phyloP scores from a whole-genome alignment of 768 basidiomycete species.

The Mycena amicta region DNA sequence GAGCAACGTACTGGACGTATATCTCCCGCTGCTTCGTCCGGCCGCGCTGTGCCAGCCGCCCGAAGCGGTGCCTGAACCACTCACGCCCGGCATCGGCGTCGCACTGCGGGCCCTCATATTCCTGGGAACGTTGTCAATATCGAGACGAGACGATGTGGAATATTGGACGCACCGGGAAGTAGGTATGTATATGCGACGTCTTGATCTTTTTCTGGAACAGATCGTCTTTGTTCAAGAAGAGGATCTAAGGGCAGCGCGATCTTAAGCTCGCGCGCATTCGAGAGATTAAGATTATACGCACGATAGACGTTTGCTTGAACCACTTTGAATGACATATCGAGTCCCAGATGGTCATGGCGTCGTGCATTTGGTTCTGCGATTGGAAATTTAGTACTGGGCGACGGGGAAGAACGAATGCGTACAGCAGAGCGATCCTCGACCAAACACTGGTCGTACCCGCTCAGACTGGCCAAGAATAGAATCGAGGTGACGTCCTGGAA shows the following conservation, averaged over 20 bases:
- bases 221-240: constrained; percentile 95
- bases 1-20: constrained; percentile 83
- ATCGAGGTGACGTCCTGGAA: constrained; percentile 30
- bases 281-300: constrained; percentile 37
- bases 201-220: constrained; percentile 83
- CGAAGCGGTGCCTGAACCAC: constrained; percentile 87
- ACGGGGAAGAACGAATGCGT: constrained; percentile 6
- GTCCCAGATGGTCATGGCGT: constrained; percentile 98
- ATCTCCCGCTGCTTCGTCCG: constrained; percentile 85
- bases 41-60: constrained; percentile 67
- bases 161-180: constrained; percentile 69
- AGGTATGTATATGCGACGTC: constrained; percentile 80
- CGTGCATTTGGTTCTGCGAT: constrained; percentile 92
- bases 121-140: constrained; percentile 47
- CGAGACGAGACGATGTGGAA: neutral
- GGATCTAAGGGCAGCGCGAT: constrained; percentile 53
- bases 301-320: constrained; percentile 93
- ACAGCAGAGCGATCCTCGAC: constrained; percentile 91
- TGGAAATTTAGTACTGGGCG: too few relatives aligned
- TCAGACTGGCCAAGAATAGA: neutral
- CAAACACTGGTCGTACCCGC: constrained; percentile 80
- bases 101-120: constrained; percentile 77
- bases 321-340: constrained; percentile 97
- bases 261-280: neutral
- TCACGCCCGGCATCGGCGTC: constrained; percentile 79